Conservation (phyloP, 768 basidiomycete genomes). For the Lactifluus rugatus region DNA sequence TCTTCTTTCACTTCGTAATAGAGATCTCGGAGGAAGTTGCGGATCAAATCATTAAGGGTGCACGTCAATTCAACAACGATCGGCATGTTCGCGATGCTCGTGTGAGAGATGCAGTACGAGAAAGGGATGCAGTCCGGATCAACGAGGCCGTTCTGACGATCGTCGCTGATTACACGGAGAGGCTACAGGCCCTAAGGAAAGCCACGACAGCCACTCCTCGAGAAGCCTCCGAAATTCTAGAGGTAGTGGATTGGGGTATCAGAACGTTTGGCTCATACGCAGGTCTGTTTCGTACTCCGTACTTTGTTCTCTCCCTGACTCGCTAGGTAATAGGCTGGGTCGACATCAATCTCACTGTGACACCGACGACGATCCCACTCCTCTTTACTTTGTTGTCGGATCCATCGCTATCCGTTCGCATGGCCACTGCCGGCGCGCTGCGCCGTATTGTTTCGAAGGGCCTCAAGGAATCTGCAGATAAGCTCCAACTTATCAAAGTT, state of each 20-base stretch:
- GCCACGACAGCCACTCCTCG: constrained; percentile 35
- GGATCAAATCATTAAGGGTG: constrained; percentile 87
- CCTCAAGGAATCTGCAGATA: constrained; percentile 82
- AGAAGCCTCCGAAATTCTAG: constrained; percentile 50
- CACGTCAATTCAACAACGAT: constrained; percentile 56
- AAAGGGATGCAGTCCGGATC: constrained; percentile 76
- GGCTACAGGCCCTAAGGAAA: constrained; percentile 45
- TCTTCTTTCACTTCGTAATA: constrained; percentile 85
- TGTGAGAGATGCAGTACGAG: constrained; percentile 83
- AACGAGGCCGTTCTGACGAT: constrained; percentile 84
- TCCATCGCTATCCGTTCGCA: constrained; percentile 64
- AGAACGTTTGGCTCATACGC: constrained; percentile 89
- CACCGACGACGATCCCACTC: constrained; percentile 76
- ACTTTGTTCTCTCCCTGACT: neutral
- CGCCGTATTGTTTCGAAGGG: constrained; percentile 85
- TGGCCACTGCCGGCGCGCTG: constrained; percentile 74
- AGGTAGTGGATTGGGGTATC: constrained; percentile 88
- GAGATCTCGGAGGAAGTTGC: constrained; percentile 98
- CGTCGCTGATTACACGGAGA: constrained; percentile 58
- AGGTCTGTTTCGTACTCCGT: constrained; percentile 45
- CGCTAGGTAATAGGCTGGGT: constrained; percentile 71
- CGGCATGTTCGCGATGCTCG: constrained; percentile 75
- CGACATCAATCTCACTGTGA: constrained; percentile 93
- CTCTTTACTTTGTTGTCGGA: constrained; percentile 79
- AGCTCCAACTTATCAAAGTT: constrained; percentile 82